Base-by-base conservation (phyloP, 148 eudicot genomes). In the Persicaria tinctoria region DNA sequence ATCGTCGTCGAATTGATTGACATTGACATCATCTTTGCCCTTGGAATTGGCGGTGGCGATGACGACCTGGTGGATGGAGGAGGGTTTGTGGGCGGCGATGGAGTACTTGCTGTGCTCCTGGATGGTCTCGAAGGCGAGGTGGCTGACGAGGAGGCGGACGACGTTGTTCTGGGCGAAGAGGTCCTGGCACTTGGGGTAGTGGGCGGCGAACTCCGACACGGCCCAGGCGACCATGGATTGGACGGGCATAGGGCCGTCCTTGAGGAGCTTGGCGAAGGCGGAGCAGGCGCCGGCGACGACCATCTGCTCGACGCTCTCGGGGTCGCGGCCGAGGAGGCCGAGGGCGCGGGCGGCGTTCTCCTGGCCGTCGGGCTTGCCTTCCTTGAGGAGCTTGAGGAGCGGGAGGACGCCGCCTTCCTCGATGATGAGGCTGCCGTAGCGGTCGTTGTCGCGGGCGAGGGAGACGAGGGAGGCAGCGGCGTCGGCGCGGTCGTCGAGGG, bases 351-450 rank as follows among this genome's bases (percentile, higher is more conserved):
- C 98, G 4, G 98, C 98, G 76, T 83, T 86, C 81, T 93, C 98
- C 57, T 89, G 97, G 6, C 92, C 98, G 48, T 93, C 98, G n/a
- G 80, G 16, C 73, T 83, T 87, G 23, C 97, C 97, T 64, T 93
- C 98, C 63, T 91, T 93, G 0, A 91, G 53, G 3, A 93, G 59
- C 50, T 84, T 89, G 68, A 90, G 63, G 51, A 93, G 54, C 0
- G 98, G 98, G 2, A 83, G 94, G 0, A 91, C 88, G 0, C 98
- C 98, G 3, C 94, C 96, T 80, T 93, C 98, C 64, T 93, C 97
- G 3, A 93, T 88, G 4, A 93, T 93, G 70, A 93, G 76, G 77
- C 89, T 89, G 10, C 97, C 98, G 41, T 32, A 32, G 2, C 41
- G 41, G 3, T 32, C 41, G 41, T 32, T 32, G 41, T 32, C 41